Percentiles rank a stretch among this genome's conserved stretches.
phyloP scores from a whole-genome alignment of 345 rosid species.

The Viola odorata region DNA sequence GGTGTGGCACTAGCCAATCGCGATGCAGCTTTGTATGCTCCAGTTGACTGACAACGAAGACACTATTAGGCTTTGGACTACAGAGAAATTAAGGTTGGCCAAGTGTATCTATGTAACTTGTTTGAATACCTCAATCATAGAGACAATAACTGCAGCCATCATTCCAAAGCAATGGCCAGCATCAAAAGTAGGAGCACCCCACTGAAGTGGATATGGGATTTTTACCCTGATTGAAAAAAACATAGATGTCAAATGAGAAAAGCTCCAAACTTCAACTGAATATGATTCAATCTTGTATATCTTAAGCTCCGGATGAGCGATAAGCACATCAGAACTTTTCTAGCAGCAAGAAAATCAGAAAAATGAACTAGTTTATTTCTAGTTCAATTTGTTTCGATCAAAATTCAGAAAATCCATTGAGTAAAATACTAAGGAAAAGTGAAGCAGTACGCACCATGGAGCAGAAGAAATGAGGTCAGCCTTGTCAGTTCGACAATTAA shows the following conservation, averaged over 20 bases:
- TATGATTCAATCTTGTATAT: background rate
- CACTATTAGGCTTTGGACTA: conserved; percentile 3
- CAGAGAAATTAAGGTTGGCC: background rate
- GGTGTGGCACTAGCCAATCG: conserved; percentile 98
- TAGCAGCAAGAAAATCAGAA: too few species aligned
- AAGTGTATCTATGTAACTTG: background rate
- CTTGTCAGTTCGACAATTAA: conserved; percentile 85
- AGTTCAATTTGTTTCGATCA: background rate
- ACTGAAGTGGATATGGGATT: conserved; percentile 95
- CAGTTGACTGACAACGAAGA: conserved; percentile 60
- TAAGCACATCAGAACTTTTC: too few species aligned
- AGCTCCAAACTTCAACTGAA: background rate
- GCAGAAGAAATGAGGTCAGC: conserved; percentile 98
- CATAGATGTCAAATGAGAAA: conserved; percentile 8
- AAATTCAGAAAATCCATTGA: background rate
- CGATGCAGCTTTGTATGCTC: conserved; percentile 94
- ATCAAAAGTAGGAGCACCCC: conserved; percentile 99
- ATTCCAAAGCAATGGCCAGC: conserved; percentile 97
- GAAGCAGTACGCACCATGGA: conserved; percentile 60
- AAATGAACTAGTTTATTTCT: too few species aligned
- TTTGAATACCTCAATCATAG: conserved; percentile 68
- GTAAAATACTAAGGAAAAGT: background rate
- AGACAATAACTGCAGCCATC: conserved; percentile 97
- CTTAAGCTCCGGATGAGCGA: too few species aligned
- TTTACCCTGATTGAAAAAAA: conserved; percentile 58